These are phyloP conservation scores for Meredithiella fracta DNA, from an alignment of 2,329 filamentous ascomycete genomes.

Conservation along the genomic window DNA sequence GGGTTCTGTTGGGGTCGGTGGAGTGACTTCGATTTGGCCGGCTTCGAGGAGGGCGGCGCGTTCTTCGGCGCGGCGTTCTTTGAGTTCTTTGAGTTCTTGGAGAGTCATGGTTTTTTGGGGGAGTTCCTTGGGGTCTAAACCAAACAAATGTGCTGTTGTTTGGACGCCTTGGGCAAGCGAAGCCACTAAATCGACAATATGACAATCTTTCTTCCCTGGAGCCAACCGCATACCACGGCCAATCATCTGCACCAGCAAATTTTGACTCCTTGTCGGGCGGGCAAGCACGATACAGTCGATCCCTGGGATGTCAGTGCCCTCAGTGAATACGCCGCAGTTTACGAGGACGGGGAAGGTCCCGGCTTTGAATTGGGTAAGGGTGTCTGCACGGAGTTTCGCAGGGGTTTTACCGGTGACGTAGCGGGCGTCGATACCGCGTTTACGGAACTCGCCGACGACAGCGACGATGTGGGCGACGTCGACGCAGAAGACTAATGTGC, in stretches of 20 bases:
- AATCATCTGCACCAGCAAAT: slow-evolving; percentile 93
- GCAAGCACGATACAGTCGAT: slow-evolving; percentile 86
- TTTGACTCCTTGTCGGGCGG: slow-evolving; percentile 79
- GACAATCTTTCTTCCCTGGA: slow-evolving; percentile 69
- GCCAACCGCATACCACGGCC: slow-evolving; percentile 78
- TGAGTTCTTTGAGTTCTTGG: neutral
- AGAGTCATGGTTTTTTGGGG: slow-evolving; percentile 24
- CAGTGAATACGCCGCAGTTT: slow-evolving; percentile 92
- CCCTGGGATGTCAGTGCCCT: slow-evolving; percentile 94
- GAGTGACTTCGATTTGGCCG: no score
- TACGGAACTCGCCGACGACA: slow-evolving; percentile 60
- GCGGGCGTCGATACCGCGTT: slow-evolving; percentile 63
- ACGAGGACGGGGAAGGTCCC: slow-evolving; percentile 65
- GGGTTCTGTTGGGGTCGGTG: neutral
- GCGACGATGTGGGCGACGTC: slow-evolving; percentile 67
- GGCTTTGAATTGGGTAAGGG: slow-evolving; percentile 58
- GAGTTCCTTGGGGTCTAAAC: slow-evolving; percentile 68
- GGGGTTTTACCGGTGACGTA: slow-evolving; percentile 75
- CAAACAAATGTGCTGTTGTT: slow-evolving; percentile 82
- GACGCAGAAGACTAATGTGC: slow-evolving; percentile 87
- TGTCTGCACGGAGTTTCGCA: slow-evolving; percentile 47
- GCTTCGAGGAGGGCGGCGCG: no score
- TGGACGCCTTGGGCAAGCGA: slow-evolving; percentile 71
- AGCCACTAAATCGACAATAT: slow-evolving; percentile 91
- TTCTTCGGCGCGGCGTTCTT: slow-evolving; percentile 8